phyloP scores from a whole-genome alignment of 2,329 filamentous ascomycete species.

The Colletotrichum ledebouriae region DNA sequence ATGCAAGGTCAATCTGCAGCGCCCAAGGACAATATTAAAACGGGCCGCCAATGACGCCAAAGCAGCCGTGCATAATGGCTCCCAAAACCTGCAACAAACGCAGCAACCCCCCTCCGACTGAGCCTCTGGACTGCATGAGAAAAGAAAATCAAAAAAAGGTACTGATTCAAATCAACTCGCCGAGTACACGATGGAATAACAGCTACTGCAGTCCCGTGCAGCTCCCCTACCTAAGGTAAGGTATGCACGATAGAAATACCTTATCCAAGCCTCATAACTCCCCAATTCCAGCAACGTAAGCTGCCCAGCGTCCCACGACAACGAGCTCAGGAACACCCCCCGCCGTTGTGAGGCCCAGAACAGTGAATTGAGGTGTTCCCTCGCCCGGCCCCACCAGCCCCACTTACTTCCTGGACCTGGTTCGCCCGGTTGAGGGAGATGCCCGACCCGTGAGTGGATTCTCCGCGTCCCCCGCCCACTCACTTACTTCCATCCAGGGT shows the following conservation, averaged over 20 bases:
- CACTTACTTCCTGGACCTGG: neutral
- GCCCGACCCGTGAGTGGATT: neutral
- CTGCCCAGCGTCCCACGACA: too few relatives aligned
- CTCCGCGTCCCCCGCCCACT: too few relatives aligned
- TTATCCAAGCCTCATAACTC: neutral
- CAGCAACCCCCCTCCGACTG: slow-evolving; percentile 10
- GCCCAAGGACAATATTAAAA: neutral
- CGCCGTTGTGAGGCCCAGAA: neutral
- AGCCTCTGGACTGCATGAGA: slow-evolving; percentile 20
- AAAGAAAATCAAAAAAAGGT: neutral
- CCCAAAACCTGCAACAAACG: neutral
- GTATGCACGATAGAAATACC: slow-evolving; percentile 17
- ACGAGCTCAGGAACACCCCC: neutral
- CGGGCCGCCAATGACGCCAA: neutral
- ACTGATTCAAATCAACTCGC: slow-evolving; percentile 13
- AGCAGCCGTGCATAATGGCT: too few relatives aligned
- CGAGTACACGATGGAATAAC: neutral
- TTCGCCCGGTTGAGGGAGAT: slow-evolving; percentile 23
- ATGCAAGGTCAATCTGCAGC: slow-evolving; percentile 29
- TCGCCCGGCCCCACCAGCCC: neutral
- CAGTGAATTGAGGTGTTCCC: too few relatives aligned
- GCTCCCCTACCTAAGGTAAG: slow-evolving; percentile 1
- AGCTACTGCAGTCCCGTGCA: slow-evolving; percentile 26
- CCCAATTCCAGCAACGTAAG: too few relatives aligned
- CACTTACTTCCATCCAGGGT: too few relatives aligned